These are phyloP conservation scores for Hortiboletus campestris DNA, from an alignment of 768 basidiomycete genomes.

Conservation along the genomic window DNA sequence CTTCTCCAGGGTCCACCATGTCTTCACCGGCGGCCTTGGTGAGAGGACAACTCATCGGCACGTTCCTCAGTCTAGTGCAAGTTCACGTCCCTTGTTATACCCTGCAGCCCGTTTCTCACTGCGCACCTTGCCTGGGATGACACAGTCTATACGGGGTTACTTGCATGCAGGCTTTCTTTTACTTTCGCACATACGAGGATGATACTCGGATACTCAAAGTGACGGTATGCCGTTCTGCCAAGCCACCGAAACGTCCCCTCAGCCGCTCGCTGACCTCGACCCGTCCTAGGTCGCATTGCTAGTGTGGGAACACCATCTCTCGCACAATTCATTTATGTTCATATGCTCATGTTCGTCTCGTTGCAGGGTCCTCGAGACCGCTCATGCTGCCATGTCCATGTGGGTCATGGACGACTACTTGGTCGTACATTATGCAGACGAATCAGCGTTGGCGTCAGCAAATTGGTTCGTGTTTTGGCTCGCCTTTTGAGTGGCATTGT, in stretches of 20 bases:
- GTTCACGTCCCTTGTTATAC: neutral
- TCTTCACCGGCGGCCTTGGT: neutral
- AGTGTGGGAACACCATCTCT: conserved; percentile 6
- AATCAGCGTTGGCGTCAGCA: conserved; percentile 4
- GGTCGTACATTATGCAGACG: conserved; percentile 18
- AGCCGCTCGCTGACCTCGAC: neutral
- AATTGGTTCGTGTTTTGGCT: conserved; percentile 20
- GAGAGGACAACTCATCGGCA: conserved; percentile 29
- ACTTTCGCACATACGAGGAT: conserved; percentile 23
- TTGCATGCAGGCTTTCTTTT: conserved; percentile 28
- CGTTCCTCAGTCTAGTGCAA: conserved; percentile 23
- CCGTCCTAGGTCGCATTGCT: conserved; percentile 19
- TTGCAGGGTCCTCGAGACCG: conserved; percentile 21
- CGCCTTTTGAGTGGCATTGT: neutral
- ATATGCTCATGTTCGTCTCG: neutral
- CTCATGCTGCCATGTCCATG: conserved; percentile 23
- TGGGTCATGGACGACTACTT: conserved; percentile 26
- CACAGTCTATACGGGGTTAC: conserved; percentile 29
- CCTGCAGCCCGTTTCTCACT: neutral
- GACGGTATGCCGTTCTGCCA: conserved; percentile 14
- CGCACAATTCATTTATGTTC: neutral
- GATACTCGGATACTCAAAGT: conserved; percentile 20
- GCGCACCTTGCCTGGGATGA: neutral
- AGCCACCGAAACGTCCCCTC: neutral
- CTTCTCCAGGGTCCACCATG: conserved; percentile 3